Conservation (phyloP, 441 rosid genomes). For the Pelargonium citronellum region DNA sequence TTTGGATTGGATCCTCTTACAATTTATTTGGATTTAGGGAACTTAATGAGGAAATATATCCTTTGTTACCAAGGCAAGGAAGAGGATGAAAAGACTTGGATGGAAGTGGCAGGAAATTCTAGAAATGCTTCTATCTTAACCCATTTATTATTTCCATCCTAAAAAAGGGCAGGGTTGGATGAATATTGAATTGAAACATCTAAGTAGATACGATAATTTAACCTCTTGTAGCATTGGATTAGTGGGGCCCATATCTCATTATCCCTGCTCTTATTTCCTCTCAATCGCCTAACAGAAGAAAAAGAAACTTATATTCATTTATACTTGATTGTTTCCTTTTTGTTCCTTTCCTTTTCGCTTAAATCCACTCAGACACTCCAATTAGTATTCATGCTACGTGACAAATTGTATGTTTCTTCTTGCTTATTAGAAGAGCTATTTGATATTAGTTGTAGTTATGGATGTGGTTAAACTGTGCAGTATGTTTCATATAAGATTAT, state of each 20-base stretch:
- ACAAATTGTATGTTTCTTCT: background rate
- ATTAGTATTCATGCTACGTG: background rate
- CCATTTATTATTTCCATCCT: background rate
- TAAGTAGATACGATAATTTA: background rate
- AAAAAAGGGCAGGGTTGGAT: background rate
- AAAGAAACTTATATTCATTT: background rate
- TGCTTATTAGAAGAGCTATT: background rate
- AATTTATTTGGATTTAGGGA: background rate
- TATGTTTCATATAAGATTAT: background rate
- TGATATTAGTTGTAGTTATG: background rate
- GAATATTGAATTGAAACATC: background rate
- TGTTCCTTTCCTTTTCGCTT: background rate
- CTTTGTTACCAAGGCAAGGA: background rate
- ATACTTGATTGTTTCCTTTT: background rate
- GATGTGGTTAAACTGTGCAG: background rate
- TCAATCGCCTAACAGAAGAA: background rate
- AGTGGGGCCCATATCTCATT: background rate
- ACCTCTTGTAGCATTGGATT: background rate
- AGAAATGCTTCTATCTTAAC: background rate
- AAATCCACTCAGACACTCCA: background rate
- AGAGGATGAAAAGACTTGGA: background rate
- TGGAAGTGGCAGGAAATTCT: too few relatives aligned
- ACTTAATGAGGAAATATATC: background rate
- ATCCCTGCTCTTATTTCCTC: background rate
- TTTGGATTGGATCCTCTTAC: background rate